Percentiles rank a stretch among this genome's conserved stretches.
phyloP scores from a whole-genome alignment of 495 filamentous ascomycete genomes.

The Staphylotrichum longicolle region DNA sequence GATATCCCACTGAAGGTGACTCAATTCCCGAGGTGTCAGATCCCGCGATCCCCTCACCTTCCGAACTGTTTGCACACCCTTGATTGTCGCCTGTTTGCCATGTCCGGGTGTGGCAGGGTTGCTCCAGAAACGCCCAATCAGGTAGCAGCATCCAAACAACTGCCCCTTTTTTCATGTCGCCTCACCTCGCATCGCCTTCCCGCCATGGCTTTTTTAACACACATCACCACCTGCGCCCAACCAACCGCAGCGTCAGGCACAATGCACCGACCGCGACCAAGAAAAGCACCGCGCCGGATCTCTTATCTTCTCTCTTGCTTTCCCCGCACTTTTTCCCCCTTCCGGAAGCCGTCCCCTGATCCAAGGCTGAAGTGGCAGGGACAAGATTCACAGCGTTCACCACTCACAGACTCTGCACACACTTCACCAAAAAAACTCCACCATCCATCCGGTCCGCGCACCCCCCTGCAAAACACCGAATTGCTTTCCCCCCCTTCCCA shows the following conservation, averaged over 20 bases:
- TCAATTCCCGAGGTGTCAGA: too few relatives aligned
- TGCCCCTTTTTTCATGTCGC: slow-evolving; percentile 7
- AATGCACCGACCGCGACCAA: slow-evolving; percentile 1
- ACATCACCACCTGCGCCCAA: neutral
- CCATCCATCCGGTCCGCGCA: too few relatives aligned
- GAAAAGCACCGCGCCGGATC: neutral
- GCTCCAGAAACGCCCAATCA: slow-evolving; percentile 28
- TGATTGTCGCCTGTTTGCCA: neutral
- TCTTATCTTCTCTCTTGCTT: neutral
- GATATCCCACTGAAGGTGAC: too few relatives aligned
- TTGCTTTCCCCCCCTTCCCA: too few relatives aligned
- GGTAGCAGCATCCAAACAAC: slow-evolving; percentile 18
- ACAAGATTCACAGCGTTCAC: too few relatives aligned
- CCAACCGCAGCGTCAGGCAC: slow-evolving; percentile 1
- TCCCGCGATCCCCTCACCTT: too few relatives aligned
- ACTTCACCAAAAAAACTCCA: too few relatives aligned
- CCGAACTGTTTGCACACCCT: neutral
- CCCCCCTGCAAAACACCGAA: too few relatives aligned
- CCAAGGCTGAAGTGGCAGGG: too few relatives aligned
- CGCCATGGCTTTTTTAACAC: neutral
- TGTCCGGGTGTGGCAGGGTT: slow-evolving; percentile 14
- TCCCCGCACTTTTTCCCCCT: slow-evolving; percentile 16
- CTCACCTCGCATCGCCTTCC: slow-evolving; percentile 7
- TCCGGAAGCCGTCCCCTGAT: neutral
- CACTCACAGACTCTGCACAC: too few relatives aligned